A percentile compares a stretch with the other conserved stretches of the same genome.
These are phyloP conservation scores for Capsicum baccatum DNA, from an alignment of 257 asterid species.

Conservation along the genomic window DNA sequence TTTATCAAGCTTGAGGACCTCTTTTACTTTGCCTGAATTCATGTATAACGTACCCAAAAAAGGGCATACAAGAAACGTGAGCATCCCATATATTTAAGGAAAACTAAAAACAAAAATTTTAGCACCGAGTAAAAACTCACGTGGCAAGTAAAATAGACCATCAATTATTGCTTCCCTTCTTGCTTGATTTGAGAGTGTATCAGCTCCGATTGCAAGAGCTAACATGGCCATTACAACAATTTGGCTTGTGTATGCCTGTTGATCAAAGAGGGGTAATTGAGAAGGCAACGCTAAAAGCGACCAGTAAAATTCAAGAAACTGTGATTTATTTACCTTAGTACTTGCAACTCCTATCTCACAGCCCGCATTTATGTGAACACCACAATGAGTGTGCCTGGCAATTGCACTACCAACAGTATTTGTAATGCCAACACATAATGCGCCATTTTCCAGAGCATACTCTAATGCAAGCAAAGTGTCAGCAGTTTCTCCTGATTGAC, in stretches of 20 bases:
- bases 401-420: constrained; percentile 99
- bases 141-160: constrained; percentile 86
- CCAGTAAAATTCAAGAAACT: constrained; percentile 19
- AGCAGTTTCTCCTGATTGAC: constrained; percentile 99
- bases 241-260: constrained; percentile 98
- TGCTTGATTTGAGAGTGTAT: constrained; percentile 73
- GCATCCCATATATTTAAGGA: background rate
- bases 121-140: constrained; percentile 50
- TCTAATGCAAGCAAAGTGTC: constrained; percentile 92
- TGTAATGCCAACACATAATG: constrained; percentile 96
- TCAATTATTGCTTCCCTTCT: constrained; percentile 90
- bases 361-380: constrained; percentile 98
- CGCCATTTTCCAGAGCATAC: constrained; percentile 93
- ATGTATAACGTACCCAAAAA: constrained; percentile 28
- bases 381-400: constrained; percentile 95
- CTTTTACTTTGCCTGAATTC: constrained; percentile 77
- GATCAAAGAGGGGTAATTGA: constrained; percentile 32
- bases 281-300: constrained; percentile 20
- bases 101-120: background rate
- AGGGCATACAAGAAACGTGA: background rate
- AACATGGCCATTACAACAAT: constrained; percentile 97
- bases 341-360: constrained; percentile 99
- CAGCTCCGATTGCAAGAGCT: constrained; percentile 95
- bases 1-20: constrained; percentile 87
- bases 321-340: constrained; percentile 66